These are phyloP conservation scores for Blastomyces gilchristii DNA, from an alignment of 2,329 filamentous ascomycete species.

Conservation along the genomic window DNA sequence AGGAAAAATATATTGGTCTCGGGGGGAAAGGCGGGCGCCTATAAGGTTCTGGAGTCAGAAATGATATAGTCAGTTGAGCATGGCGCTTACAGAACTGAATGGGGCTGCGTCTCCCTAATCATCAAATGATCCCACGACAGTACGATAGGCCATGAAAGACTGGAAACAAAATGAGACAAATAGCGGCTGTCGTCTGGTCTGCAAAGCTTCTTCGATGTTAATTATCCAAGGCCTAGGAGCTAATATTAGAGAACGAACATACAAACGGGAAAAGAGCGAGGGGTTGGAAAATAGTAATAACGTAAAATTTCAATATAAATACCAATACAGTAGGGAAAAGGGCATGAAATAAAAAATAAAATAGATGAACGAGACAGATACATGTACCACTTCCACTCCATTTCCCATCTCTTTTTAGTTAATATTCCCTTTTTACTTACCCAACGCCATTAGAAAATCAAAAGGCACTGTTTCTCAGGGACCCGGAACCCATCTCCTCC, in stretches of 20 bases:
- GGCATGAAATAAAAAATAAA: neutral
- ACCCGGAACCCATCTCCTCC: slow-evolving; percentile 28
- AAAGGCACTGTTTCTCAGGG: slow-evolving; percentile 1
- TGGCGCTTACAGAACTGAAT: neutral
- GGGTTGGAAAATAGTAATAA: neutral
- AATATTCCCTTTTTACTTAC: neutral
- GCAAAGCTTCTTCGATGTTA: neutral
- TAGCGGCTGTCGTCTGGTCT: neutral
- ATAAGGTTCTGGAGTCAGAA: neutral
- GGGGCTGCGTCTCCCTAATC: neutral
- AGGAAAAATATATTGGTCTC: neutral
- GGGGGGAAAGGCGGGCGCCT: neutral
- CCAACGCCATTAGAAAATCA: neutral
- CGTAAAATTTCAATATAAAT: neutral
- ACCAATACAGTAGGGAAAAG: neutral
- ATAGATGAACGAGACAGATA: neutral
- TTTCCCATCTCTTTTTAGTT: neutral
- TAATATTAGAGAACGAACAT: neutral
- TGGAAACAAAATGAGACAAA: neutral
- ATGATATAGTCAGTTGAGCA: neutral
- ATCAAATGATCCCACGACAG: too few relatives aligned
- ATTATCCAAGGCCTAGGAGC: neutral
- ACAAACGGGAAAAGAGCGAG: neutral
- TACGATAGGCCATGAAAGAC: neutral
- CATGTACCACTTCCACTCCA: neutral